Percentiles rank a stretch among this genome's conserved stretches.
Evolutionary conservation across 352 stramenopile genomes (phyloP).

Genomic region (Globisporangium solare): DNA sequence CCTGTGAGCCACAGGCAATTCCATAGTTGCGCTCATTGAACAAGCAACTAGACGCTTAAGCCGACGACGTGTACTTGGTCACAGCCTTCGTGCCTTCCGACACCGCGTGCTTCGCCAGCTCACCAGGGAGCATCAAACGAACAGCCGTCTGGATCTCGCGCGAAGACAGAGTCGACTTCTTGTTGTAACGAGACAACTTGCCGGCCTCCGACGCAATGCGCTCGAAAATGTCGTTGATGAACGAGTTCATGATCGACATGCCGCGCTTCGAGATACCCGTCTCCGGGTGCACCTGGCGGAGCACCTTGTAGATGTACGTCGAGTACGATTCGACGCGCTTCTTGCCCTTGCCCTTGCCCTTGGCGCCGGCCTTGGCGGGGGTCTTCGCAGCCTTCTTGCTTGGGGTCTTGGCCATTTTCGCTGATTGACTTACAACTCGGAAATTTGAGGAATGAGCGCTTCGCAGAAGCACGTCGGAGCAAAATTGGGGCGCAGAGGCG

Average conservation of each 20-base stretch:
- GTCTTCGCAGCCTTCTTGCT: constrained; percentile 92
- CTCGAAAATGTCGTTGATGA: constrained; percentile 99
- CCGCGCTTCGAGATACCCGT: constrained; percentile 96
- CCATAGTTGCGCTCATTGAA: background rate
- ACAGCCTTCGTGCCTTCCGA: constrained; percentile 97
- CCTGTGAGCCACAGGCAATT: constrained; percentile 5
- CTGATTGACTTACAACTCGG: constrained; percentile 18
- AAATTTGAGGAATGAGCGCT: constrained; percentile 28
- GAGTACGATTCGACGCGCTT: constrained; percentile 88
- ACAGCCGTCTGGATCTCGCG: constrained; percentile 98
- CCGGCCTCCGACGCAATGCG: constrained; percentile 95
- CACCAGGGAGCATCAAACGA: constrained; percentile 93
- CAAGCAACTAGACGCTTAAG: constrained; percentile 37
- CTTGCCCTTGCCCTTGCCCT: constrained; percentile 84
- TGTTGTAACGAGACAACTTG: constrained; percentile 97
- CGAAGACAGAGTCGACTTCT: constrained; percentile 96
- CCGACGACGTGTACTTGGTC: constrained; percentile 89
- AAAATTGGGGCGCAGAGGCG: background rate
- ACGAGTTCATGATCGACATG: constrained; percentile 99
- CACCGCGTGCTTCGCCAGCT: constrained; percentile 96
- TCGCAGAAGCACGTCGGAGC: too few relatives aligned
- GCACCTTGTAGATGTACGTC: constrained; percentile 92
- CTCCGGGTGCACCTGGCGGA: constrained; percentile 95
- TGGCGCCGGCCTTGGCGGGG: constrained; percentile 57
- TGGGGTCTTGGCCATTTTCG: constrained; percentile 93